Evolutionary conservation across 768 basidiomycete genomes (phyloP), one percentile per base, ranked within the genome.

Genomic region (Lentinus tigrinus): DNA sequence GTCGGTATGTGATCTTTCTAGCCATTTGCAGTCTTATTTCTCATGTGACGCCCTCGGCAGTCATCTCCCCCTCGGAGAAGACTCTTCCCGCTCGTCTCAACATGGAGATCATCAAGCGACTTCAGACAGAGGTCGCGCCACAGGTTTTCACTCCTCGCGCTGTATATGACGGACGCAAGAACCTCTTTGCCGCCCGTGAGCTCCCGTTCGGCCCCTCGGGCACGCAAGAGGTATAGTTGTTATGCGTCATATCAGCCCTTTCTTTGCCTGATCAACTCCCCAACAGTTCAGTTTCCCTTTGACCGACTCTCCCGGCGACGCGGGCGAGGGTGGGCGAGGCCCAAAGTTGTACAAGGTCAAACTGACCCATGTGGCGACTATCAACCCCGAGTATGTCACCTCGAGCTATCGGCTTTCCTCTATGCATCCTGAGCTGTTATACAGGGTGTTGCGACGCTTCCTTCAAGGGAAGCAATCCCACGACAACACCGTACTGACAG

Each of bases 131-230:
- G 0, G 76, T 81, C 4, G 82, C 84, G 1, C 84, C 83, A 0
- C 72, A 80, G n/a, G 74, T 89, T 21, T 93, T 93, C 67, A 89
- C 82, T 3, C 89, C 88, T 10, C 82, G 78, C 14, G 86, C 79
- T 17, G 90, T 83, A 2, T 93, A 91, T 58, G 91, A 93, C 57
- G 91, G 91, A 0, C 78, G 88, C 40, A 93, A 91, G 71, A 93
- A 92, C 60, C 69, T 85, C 47, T 93, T 89, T 64, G 77, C 86
- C 23, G 73, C 83, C 14, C 76, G 81, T 38, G 77, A 81, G 56
- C 75, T 92, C 9, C 82, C 85, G 0, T 84, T 93, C 38, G 82
- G 81, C 27, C 77, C 77, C 19, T 47, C 63, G n/a, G 66, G 58
- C 38, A 77, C 75, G 7, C 78, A 79, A 60, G 87, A 85, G 74